phyloP scores from a whole-genome alignment of 2,329 filamentous ascomycete species.

The Trichoderma simmonsii region DNA sequence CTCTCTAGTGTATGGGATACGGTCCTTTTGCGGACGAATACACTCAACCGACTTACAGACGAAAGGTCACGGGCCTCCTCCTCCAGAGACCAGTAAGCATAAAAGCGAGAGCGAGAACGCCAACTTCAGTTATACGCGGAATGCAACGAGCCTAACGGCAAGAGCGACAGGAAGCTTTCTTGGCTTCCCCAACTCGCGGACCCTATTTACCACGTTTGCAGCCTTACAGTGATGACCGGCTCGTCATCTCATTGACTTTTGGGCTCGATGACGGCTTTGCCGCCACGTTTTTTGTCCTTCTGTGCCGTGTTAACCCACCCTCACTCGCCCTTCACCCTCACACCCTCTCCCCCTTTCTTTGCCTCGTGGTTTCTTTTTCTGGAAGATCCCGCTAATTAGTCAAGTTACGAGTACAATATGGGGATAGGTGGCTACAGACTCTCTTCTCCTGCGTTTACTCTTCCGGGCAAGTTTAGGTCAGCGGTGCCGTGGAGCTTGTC shows the following conservation, averaged over 20 bases:
- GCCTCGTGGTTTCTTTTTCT: background rate
- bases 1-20: background rate
- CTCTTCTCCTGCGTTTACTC: background rate
- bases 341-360: background rate
- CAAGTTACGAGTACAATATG: background rate
- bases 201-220: background rate
- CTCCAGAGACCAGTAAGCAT: background rate
- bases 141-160: background rate
- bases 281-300: background rate
- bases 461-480: background rate
- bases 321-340: background rate
- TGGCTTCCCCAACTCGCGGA: background rate
- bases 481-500: background rate
- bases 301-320: background rate
- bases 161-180: slow-evolving; percentile 7
- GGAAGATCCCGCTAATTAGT: background rate
- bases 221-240: background rate
- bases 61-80: background rate
- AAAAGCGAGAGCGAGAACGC: background rate
- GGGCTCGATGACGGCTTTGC: background rate
- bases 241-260: background rate
- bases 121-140: background rate
- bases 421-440: background rate
- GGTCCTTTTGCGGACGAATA: slow-evolving; percentile 8
- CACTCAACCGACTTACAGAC: background rate